Percentiles rank a stretch among this genome's conserved stretches.
These are phyloP conservation scores for Endotrypanum monterogeii DNA, from an alignment of 208 protist species.

Conservation along the genomic window DNA sequence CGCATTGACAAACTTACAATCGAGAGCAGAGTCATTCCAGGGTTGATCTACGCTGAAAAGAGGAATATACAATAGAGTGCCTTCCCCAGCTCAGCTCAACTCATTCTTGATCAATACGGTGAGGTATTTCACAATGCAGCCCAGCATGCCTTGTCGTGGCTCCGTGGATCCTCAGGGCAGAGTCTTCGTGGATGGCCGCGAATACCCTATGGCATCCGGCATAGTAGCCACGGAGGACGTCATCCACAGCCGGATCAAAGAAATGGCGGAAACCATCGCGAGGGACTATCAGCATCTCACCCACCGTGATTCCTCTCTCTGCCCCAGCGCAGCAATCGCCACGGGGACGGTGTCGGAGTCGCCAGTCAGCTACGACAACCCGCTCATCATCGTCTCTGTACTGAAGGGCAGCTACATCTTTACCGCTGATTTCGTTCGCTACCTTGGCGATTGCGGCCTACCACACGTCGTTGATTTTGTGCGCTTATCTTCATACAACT, in stretches of 20 bases:
- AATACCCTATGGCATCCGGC: constrained; percentile 77
- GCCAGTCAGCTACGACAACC: constrained; percentile 76
- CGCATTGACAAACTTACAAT: neutral
- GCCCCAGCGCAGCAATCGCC: constrained; percentile 1
- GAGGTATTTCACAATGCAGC: constrained; percentile 13
- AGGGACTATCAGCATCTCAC: constrained; percentile 60
- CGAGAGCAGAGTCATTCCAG: no score
- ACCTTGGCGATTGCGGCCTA: constrained; percentile 67
- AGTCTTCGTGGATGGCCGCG: constrained; percentile 67
- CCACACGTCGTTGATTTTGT: constrained; percentile 89
- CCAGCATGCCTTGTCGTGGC: constrained; percentile 27
- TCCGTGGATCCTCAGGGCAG: constrained; percentile 45
- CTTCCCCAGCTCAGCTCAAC: no score
- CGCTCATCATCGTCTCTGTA: constrained; percentile 86
- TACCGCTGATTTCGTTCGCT: constrained; percentile 87
- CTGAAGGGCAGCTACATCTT: constrained; percentile 93
- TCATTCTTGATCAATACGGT: neutral
- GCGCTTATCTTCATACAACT: constrained; percentile 75
- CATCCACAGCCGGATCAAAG: constrained; percentile 64
- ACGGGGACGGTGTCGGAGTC: constrained; percentile 21
- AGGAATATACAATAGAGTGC: neutral
- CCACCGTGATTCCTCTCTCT: constrained; percentile 46
- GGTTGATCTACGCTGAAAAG: no score
- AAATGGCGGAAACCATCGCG: constrained; percentile 58
- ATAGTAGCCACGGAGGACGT: constrained; percentile 73